A percentile compares a stretch with the other conserved stretches of the same genome.
These are phyloP conservation scores for Flaveria brownii DNA, from an alignment of 129 eudicot species.

Conservation along the genomic window DNA sequence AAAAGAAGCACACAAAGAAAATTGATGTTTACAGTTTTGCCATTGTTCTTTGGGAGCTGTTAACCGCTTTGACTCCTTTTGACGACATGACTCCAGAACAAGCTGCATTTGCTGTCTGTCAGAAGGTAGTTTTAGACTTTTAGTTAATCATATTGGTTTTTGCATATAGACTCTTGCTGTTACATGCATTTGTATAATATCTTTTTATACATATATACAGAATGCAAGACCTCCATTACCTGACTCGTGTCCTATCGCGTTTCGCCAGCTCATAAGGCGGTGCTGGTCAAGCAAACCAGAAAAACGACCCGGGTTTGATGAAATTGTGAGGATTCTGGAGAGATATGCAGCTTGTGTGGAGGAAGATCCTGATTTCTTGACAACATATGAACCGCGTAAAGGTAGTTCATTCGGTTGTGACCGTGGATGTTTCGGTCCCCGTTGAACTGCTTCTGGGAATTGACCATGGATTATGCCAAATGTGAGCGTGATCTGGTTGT, in stretches of 20 bases:
- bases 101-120: slow-evolving; percentile 98
- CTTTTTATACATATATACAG: slow-evolving; percentile 38
- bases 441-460: slow-evolving; percentile 18
- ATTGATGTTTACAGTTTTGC: slow-evolving; percentile 97
- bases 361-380: slow-evolving; percentile 71
- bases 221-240: slow-evolving; percentile 93
- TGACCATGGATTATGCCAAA: slow-evolving; percentile 27
- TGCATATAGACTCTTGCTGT: neutral
- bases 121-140: slow-evolving; percentile 61
- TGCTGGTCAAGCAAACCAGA: slow-evolving; percentile 89
- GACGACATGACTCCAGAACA: slow-evolving; percentile 98
- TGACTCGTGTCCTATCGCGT: slow-evolving; percentile 59
- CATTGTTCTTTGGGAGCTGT: slow-evolving; percentile 90
- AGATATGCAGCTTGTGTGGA: slow-evolving; percentile 55
- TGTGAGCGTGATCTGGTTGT: slow-evolving; percentile 32
- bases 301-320: slow-evolving; percentile 73
- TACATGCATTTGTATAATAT: neutral
- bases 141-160: neutral
- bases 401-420: slow-evolving; percentile 39
- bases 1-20: slow-evolving; percentile 88
- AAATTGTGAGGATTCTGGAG: slow-evolving; percentile 65
- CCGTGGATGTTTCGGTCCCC: slow-evolving; percentile 52
- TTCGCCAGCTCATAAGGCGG: slow-evolving; percentile 62
- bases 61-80: slow-evolving; percentile 88
- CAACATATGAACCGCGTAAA: slow-evolving; percentile 41